Conservation (phyloP, 805 yeast species). For the Spathaspora gorwiae region DNA sequence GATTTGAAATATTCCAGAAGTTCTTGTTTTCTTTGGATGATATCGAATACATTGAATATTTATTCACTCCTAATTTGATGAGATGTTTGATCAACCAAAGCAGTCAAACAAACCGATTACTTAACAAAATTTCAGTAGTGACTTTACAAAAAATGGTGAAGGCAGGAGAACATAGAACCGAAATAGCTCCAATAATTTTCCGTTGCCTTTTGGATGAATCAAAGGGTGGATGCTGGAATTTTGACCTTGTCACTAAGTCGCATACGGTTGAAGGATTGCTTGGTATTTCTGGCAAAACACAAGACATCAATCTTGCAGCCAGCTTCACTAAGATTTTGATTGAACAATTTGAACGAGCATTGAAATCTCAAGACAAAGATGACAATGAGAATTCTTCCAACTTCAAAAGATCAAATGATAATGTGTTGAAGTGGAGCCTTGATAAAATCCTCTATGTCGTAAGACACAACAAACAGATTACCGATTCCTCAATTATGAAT, state of each 20-base stretch:
- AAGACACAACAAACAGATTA: constrained; percentile 36
- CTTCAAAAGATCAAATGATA: constrained; percentile 26
- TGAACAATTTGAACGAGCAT: constrained; percentile 18
- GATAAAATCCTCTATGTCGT: constrained; percentile 55
- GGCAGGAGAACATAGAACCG: constrained; percentile 31
- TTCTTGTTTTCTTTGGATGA: constrained; percentile 28
- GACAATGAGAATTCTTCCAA: constrained; percentile 10
- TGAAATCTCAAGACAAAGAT: constrained; percentile 18
- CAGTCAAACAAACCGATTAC: constrained; percentile 56
- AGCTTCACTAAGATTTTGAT: constrained; percentile 19
- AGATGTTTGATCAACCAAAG: constrained; percentile 75
- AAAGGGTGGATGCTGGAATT: constrained; percentile 56
- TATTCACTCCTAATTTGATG: constrained; percentile 63
- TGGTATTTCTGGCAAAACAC: constrained; percentile 12
- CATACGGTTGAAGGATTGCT: constrained; percentile 50
- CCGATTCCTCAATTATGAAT: constrained; percentile 16
- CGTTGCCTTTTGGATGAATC: constrained; percentile 22
- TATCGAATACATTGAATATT: constrained; percentile 13
- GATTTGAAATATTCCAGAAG: constrained; percentile 65
- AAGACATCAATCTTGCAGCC: constrained; percentile 9
- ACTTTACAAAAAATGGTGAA: constrained; percentile 43
- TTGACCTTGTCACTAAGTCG: constrained; percentile 73
- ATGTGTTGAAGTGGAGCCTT: constrained; percentile 51
- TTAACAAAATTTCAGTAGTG: constrained; percentile 62
- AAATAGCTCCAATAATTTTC: constrained; percentile 32